Percentiles rank a stretch among this genome's conserved stretches.
Evolutionary conservation across 768 basidiomycete genomes (phyloP).

Genomic region (Boletus edulis): DNA sequence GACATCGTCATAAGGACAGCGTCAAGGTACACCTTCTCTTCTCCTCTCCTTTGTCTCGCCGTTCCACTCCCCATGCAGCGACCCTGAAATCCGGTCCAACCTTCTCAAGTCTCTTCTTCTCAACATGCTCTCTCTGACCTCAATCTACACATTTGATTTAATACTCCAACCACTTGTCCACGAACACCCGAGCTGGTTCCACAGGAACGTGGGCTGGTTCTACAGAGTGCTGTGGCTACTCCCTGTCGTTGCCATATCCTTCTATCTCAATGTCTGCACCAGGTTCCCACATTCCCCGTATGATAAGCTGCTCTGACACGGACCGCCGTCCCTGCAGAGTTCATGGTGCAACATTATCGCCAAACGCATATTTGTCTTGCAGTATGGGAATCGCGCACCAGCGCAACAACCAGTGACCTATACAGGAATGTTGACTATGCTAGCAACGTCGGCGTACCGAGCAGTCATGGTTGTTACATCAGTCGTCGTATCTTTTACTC

Average conservation of each 20-base stretch:
- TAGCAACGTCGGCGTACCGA: conserved; percentile 81
- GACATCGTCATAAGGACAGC: conserved; percentile 58
- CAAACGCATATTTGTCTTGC: conserved; percentile 68
- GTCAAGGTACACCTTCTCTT: conserved; percentile 45
- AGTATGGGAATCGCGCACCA: conserved; percentile 60
- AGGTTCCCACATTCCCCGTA: conserved; percentile 3
- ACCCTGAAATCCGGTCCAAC: conserved; percentile 72
- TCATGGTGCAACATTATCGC: conserved; percentile 79
- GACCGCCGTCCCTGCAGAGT: conserved; percentile 42
- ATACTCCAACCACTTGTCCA: conserved; percentile 66
- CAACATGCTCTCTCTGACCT: conserved; percentile 67
- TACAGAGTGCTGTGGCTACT: conserved; percentile 78
- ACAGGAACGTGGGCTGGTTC: conserved; percentile 71
- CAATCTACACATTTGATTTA: conserved; percentile 75
- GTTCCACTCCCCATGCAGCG: conserved; percentile 41
- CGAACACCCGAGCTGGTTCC: conserved; percentile 62
- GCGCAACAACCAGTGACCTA: conserved; percentile 57
- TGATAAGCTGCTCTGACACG: conserved; percentile 14
- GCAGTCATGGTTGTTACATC: conserved; percentile 81
- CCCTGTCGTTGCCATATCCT: conserved; percentile 70
- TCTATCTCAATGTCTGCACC: conserved; percentile 76
- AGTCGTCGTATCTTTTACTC: conserved; percentile 60
- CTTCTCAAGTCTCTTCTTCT: conserved; percentile 73
- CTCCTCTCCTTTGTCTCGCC: conserved; percentile 6
- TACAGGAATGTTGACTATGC: conserved; percentile 65